Base-by-base conservation (phyloP, 2,329 filamentous ascomycete genomes). In the Mycosphaerelloides madeirae region DNA sequence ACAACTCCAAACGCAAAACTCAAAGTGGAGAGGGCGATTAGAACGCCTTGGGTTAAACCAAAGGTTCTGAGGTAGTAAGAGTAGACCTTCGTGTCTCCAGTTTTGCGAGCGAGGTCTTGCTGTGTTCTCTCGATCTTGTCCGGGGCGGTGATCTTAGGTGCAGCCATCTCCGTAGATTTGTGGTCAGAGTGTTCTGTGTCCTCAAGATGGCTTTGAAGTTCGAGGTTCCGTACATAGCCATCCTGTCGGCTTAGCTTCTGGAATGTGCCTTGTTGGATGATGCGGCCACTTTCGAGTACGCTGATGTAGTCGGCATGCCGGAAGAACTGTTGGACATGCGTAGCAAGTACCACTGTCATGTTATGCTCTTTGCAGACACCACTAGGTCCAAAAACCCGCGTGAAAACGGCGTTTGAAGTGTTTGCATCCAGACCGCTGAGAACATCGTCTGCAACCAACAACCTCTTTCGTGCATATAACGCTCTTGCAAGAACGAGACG, bases 401-500 rank as follows among this genome's bases (percentile, higher is more conserved):
- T 54, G 29, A 76, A 71, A 3, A 78, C 61, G 2, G 60, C 50
- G 6, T 65, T 54, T 9, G 70, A 63, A 0, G 75, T 79, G 3
- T 65, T 58, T 1, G 64, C 83, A 63, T 94, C 87, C 7, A 93
- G 80, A 8, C 87, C 82, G 41, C 71, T 59, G 63, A 94, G 90
- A 31, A 91, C 86, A 59, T 94, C 87, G 62, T 94, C 87, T 57
- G 93, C 73, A 14, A 93, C 71, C 4, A 94, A 70, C 50, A 89
- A 82, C 0, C 84, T 82, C 1, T 85, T 85, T 12, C 86, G 75
- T 2, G 85, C 90, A 64, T 93, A 93, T 14, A 93, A 72, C 1
- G 87, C 86, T 36, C 87, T 75, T 2, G 87, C 87, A 54, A 94
- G 80, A 0, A 85, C 87, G 25, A 93, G 77, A 41, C 87, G 78